These are phyloP conservation scores for Citrus inodora DNA, from an alignment of 345 rosid species.

Conservation along the genomic window DNA sequence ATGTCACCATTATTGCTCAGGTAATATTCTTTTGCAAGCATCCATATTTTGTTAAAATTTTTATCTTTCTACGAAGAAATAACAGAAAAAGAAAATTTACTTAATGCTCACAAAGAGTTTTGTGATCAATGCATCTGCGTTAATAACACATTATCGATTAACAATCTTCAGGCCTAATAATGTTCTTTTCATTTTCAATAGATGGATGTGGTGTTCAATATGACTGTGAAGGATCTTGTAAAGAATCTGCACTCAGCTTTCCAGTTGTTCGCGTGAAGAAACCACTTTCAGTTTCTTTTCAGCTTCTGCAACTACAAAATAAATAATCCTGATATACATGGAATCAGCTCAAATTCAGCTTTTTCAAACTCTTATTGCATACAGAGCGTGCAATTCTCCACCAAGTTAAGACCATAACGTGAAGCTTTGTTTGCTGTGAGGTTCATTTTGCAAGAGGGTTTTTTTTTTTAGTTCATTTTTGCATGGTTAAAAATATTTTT, in stretches of 20 bases:
- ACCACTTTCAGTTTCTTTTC: not conserved
- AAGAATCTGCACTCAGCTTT: slow-evolving; percentile 53
- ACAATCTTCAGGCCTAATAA: not conserved
- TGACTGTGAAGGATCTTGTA: slow-evolving; percentile 69
- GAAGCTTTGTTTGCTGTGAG: slow-evolving; percentile 40
- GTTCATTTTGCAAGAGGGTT: slow-evolving; percentile 39
- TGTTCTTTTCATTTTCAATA: slow-evolving; percentile 25
- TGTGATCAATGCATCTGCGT: too few species aligned
- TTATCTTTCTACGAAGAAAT: too few species aligned
- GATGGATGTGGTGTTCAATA: slow-evolving; percentile 65
- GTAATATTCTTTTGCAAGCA: slow-evolving; percentile 17
- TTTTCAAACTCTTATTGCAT: not conserved
- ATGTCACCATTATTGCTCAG: slow-evolving; percentile 69
- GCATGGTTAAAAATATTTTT: slow-evolving; percentile 26
- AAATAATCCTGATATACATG: slow-evolving; percentile 1
- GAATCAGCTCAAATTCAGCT: not conserved
- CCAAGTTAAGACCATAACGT: slow-evolving; percentile 25
- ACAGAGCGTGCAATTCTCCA: slow-evolving; percentile 24
- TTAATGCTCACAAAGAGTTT: too few species aligned
- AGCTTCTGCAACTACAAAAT: not conserved
- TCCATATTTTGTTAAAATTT: too few species aligned
- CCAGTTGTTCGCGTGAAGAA: slow-evolving; percentile 43
- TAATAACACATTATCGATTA: too few species aligned
- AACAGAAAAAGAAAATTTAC: too few species aligned
- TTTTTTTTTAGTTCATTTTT: slow-evolving; percentile 11